Evolutionary conservation across 148 eudicot genomes (phyloP).

Genomic region (Rheum nobile): DNA sequence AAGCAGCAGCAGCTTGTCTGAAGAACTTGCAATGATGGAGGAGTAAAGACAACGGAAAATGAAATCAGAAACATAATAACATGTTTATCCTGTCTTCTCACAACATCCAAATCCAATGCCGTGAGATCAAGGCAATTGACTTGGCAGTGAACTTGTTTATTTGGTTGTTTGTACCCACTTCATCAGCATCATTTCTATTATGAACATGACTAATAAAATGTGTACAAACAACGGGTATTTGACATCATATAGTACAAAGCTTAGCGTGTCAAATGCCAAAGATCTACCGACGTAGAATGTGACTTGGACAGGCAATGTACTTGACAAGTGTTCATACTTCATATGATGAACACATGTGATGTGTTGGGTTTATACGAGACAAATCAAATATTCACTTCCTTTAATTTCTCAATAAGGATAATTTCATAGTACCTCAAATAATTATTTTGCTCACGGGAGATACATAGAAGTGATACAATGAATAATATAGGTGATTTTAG

Average conservation of each 20-base stretch:
- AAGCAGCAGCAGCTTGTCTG: neutral
- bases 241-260: neutral
- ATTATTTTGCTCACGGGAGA: neutral
- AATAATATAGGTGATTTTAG: neutral
- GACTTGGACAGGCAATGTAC: neutral
- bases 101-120: neutral
- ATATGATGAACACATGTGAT: neutral
- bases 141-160: too few relatives aligned
- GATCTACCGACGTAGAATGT: neutral
- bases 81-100: neutral
- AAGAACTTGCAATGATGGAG: neutral
- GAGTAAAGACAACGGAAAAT: neutral
- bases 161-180: too few relatives aligned
- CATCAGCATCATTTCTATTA: too few relatives aligned
- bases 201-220: too few relatives aligned
- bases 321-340: neutral
- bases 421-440: neutral
- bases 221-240: neutral
- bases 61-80: neutral
- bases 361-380: neutral
- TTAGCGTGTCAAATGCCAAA: too few relatives aligned
- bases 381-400: neutral
- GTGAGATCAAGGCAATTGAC: neutral
- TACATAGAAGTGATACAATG: neutral
- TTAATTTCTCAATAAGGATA: neutral